Percentiles rank a stretch among this genome's conserved stretches.
Conservation (phyloP, 208 protist genomes). For the Acanthamoeba castellanii region DNA sequence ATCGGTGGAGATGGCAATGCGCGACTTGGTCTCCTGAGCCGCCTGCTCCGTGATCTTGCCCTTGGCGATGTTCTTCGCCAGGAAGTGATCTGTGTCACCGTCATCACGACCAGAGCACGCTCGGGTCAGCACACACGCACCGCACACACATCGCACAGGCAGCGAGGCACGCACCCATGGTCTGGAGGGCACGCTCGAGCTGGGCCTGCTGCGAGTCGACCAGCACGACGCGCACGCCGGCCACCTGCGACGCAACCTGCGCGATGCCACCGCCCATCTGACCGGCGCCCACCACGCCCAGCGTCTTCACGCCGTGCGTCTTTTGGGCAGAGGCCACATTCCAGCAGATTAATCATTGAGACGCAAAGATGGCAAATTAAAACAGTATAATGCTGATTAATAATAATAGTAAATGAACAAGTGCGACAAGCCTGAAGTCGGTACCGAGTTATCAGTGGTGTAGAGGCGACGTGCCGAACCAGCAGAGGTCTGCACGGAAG, state of each 20-base stretch:
- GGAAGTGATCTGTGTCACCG: neutral
- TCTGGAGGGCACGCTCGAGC: conserved; percentile 78
- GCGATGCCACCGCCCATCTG: conserved; percentile 90
- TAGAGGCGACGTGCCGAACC: conserved; percentile 11
- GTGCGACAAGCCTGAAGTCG: neutral
- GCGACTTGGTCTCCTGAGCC: conserved; percentile 54
- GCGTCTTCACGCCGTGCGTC: conserved; percentile 58
- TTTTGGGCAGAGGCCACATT: neutral
- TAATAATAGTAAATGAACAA: neutral
- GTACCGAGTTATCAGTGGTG: conserved; percentile 28
- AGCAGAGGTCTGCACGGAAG: neutral
- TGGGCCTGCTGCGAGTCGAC: conserved; percentile 77
- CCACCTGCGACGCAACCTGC: conserved; percentile 81
- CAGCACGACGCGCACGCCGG: conserved; percentile 79
- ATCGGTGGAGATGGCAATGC: conserved; percentile 80
- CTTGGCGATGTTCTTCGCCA: conserved; percentile 82
- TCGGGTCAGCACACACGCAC: neutral
- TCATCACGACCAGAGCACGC: neutral
- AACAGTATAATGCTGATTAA: neutral
- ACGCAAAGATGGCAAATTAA: neutral
- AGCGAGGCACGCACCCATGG: conserved; percentile 40
- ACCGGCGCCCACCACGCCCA: conserved; percentile 81
- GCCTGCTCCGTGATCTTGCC: conserved; percentile 77
- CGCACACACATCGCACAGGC: neutral
- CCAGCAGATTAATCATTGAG: neutral